Evolutionary conservation across 129 eudicot genomes (phyloP), one percentile per base, ranked within the genome.

Genomic region (Helianthus annuus): DNA sequence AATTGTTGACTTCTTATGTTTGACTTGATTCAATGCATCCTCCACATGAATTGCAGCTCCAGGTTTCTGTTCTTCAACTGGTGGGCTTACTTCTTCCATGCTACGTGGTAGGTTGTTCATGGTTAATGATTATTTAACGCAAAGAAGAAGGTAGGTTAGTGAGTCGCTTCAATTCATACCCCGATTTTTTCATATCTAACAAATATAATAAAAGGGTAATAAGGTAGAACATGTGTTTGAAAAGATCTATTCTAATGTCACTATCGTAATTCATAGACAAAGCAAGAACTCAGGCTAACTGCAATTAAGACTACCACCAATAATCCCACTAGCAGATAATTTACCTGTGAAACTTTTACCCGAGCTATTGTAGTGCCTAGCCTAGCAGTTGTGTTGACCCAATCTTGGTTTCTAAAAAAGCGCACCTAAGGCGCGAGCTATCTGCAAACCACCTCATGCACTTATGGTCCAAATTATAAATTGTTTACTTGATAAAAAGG

Each of bases 1-100:
- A n/a, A n/a, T n/a, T n/a, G n/a, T n/a, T n/a, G n/a, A n/a, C n/a
- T n/a, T n/a, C n/a, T n/a, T n/a, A n/a, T n/a, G n/a, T n/a, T n/a
- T n/a, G n/a, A n/a, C n/a, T n/a, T n/a, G n/a, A n/a, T n/a, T 19
- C 17, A 63, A 53, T 52, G 64, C 19, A 15, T 68, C 49, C 32
- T 6, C 60, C 9, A 27, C 24, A 54, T 42, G 40, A 66, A 34
- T 66, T 83, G 71, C 86, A 83, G 86, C 70, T 81, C 61, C 92
- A 89, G 84, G 80, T 86, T 29, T 86, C 87, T n/a, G 70, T 89
- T 72, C 88, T 89, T 75, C 92, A 83, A 82, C 68, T 85, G 17
- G 96, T 88, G 48, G 93, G 88, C 46, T 84, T 89, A 78, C 88
- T 89, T 66, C 83, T 89, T 32, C 96, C 93, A 0, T 89, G 96